These are phyloP conservation scores for Yamadazyma nakazawae DNA, from an alignment of 805 yeast species.

Conservation along the genomic window DNA sequence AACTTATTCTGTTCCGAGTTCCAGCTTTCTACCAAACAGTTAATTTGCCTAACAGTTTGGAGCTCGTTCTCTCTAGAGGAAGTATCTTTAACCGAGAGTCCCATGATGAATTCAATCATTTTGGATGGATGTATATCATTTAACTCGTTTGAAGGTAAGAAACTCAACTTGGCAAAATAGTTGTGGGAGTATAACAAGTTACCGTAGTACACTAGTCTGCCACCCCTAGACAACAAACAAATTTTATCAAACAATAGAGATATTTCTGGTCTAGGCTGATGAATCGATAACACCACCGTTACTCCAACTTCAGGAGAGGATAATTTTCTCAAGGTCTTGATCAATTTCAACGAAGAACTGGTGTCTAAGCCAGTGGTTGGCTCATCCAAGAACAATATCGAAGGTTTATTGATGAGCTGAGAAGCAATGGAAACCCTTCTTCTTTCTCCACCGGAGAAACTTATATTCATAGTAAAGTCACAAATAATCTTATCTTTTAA, in stretches of 20 bases:
- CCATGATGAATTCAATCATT: slow-evolving; percentile 33
- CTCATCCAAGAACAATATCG: slow-evolving; percentile 75
- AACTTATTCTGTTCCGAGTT: slow-evolving; percentile 6
- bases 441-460: slow-evolving; percentile 83
- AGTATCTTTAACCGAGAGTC: slow-evolving; percentile 34
- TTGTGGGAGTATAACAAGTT: slow-evolving; percentile 40
- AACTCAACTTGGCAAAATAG: slow-evolving; percentile 41
- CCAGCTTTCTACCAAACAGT: slow-evolving; percentile 27
- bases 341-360: slow-evolving; percentile 63
- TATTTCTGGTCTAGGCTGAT: slow-evolving; percentile 82
- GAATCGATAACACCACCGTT: slow-evolving; percentile 72
- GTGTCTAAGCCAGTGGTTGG: slow-evolving; percentile 89
- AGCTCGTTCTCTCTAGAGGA: slow-evolving; percentile 24
- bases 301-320: slow-evolving; percentile 53
- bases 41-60: slow-evolving; percentile 21
- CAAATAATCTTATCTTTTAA: slow-evolving; percentile 57
- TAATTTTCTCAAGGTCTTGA: slow-evolving; percentile 54
- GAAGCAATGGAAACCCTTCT: slow-evolving; percentile 74
- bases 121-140: slow-evolving; percentile 10
- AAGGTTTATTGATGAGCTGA: slow-evolving; percentile 73
- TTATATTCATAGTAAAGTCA: slow-evolving; percentile 33
- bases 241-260: slow-evolving; percentile 64
- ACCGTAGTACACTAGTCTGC: slow-evolving; percentile 47
- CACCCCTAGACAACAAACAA: slow-evolving; percentile 61
- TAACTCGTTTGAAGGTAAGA: slow-evolving; percentile 6